These are phyloP conservation scores for Thalassiosira sp. DNA, from an alignment of 352 stramenopile genomes.

Conservation along the genomic window DNA sequence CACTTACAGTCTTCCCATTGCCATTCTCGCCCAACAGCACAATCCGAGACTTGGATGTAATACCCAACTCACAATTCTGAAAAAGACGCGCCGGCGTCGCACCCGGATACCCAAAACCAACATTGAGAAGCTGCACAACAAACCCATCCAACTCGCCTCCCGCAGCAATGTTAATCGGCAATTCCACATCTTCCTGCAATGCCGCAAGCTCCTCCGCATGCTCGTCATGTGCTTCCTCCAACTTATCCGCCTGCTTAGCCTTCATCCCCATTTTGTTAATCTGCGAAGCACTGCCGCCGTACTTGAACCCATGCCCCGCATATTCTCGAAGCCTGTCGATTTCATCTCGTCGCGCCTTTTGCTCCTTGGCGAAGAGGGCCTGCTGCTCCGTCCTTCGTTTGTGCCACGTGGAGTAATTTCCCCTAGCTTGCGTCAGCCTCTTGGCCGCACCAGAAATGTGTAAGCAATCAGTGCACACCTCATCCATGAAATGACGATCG, in stretches of 20 bases:
- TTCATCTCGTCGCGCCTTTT: slow-evolving; percentile 16
- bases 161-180: slow-evolving; percentile 43
- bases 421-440: slow-evolving; percentile 30
- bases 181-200: slow-evolving; percentile 56
- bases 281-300: slow-evolving; percentile 46
- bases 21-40: slow-evolving; percentile 98
- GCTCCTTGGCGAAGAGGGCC: slow-evolving; percentile 20
- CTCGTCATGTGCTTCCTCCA: slow-evolving; percentile 27
- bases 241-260: slow-evolving; percentile 61
- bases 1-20: slow-evolving; percentile 95
- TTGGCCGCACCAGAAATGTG: slow-evolving; percentile 46
- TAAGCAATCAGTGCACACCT: slow-evolving; percentile 55
- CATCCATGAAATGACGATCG: slow-evolving; percentile 50
- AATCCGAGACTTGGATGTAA: slow-evolving; percentile 76
- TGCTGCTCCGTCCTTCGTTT: slow-evolving; percentile 29
- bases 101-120: slow-evolving; percentile 51
- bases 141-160: slow-evolving; percentile 52
- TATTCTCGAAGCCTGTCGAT: slow-evolving; percentile 49
- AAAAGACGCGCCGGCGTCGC: slow-evolving; percentile 22
- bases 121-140: slow-evolving; percentile 45
- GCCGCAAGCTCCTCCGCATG: slow-evolving; percentile 41
- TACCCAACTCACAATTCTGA: slow-evolving; percentile 42
- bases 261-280: slow-evolving; percentile 66
- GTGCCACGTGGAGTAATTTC: slow-evolving; percentile 42
- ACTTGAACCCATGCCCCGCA: slow-evolving; percentile 60